These are phyloP conservation scores for Pyrenochaeta sp. DNA, from an alignment of 2,329 filamentous ascomycete genomes.

Conservation along the genomic window DNA sequence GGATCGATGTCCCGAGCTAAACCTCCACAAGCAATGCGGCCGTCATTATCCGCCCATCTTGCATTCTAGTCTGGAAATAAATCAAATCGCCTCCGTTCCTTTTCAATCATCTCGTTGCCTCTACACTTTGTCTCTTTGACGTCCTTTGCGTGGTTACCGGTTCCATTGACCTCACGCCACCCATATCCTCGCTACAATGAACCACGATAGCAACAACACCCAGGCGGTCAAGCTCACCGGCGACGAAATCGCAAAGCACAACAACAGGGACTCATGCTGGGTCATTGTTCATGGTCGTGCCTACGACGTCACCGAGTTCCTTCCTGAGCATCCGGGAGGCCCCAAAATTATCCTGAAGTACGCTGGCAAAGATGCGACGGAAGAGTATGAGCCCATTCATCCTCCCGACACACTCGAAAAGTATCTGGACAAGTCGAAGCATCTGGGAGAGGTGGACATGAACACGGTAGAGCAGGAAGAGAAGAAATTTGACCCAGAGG, in stretches of 20 bases:
- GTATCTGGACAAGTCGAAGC: slow-evolving; percentile 54
- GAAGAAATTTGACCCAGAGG: slow-evolving; percentile 64
- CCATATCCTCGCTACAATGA: slow-evolving; percentile 48
- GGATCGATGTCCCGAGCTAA: slow-evolving; percentile 41
- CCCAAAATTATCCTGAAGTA: slow-evolving; percentile 96
- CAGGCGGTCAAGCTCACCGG: slow-evolving; percentile 56
- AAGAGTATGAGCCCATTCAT: slow-evolving; percentile 64
- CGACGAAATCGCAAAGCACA: slow-evolving; percentile 72
- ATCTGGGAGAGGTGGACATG: slow-evolving; percentile 51
- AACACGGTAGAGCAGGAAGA: slow-evolving; percentile 45
- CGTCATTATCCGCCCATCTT: slow-evolving; percentile 41
- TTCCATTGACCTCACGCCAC: slow-evolving; percentile 8
- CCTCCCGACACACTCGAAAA: slow-evolving; percentile 56
- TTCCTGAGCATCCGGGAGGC: slow-evolving; percentile 70
- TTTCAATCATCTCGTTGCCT: slow-evolving; percentile 9
- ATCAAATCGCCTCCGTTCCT: slow-evolving; percentile 12
- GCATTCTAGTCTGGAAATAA: slow-evolving; percentile 33
- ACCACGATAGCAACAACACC: slow-evolving; percentile 53
- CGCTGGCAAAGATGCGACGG: slow-evolving; percentile 49
- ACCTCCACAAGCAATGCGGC: slow-evolving; percentile 20
- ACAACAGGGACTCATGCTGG: slow-evolving; percentile 80
- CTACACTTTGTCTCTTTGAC: slow-evolving; percentile 3
- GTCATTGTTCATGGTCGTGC: slow-evolving; percentile 73
- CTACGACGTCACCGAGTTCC: slow-evolving; percentile 73
- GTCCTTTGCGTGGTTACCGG: not conserved